phyloP scores from a whole-genome alignment of 306 rosid genomes.

The Lupinus albus region DNA sequence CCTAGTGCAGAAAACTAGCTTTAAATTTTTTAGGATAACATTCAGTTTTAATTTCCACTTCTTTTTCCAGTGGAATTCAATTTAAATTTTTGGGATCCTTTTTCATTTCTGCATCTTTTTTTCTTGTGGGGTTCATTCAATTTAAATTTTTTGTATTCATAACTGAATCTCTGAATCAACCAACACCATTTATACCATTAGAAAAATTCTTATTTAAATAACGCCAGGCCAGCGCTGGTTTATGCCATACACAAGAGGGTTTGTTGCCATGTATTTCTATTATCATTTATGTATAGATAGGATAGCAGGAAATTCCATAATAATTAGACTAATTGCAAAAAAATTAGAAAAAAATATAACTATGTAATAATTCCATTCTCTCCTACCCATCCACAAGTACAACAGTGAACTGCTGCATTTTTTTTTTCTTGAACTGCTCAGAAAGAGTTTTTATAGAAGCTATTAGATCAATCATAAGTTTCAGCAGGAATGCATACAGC shows the following conservation, averaged over 20 bases:
- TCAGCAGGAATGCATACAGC: not conserved
- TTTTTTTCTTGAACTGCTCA: not conserved
- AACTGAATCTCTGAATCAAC: not conserved
- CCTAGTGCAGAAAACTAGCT: conserved; percentile 57
- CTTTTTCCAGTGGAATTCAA: no score
- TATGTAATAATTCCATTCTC: not conserved
- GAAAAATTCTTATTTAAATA: no score
- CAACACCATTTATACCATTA: not conserved
- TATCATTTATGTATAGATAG: not conserved
- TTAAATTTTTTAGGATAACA: no score
- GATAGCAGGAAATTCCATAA: not conserved
- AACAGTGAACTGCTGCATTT: not conserved
- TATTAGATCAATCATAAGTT: not conserved
- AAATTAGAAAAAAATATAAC: not conserved
- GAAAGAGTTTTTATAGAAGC: not conserved
- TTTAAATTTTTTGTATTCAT: not conserved
- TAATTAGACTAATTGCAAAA: not conserved
- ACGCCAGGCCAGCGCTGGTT: no score
- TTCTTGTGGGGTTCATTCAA: not conserved
- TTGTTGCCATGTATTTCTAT: not conserved
- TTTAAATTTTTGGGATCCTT: no score
- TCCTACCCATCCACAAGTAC: no score
- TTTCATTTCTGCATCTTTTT: not conserved
- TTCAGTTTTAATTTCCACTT: no score
- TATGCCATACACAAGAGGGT: not conserved